Conservation (phyloP, 2,329 filamentous ascomycete genomes). For the Trichoderma lentiforme region DNA sequence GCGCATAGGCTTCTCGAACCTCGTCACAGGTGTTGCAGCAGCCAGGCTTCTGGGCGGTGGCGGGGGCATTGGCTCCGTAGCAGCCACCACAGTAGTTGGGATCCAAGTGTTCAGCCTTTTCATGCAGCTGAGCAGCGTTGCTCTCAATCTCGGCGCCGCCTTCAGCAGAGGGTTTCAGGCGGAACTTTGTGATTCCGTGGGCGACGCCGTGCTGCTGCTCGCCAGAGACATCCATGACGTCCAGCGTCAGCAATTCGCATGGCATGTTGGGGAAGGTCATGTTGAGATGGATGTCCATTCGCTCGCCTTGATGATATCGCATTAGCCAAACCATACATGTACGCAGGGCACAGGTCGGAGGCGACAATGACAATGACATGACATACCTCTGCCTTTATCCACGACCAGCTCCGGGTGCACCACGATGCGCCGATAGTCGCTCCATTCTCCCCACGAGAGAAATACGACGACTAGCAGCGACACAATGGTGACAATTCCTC, state of each 20-base stretch:
- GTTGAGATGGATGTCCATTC: slow-evolving; percentile 99
- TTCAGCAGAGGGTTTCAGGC: slow-evolving; percentile 67
- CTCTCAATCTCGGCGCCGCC: slow-evolving; percentile 74
- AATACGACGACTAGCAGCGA: slow-evolving; percentile 86
- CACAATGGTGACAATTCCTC: slow-evolving; percentile 89
- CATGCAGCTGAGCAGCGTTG: slow-evolving; percentile 62
- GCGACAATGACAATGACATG: neutral
- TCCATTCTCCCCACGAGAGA: slow-evolving; percentile 93
- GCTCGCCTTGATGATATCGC: slow-evolving; percentile 64
- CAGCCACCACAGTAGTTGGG: slow-evolving; percentile 91
- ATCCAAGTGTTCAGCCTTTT: slow-evolving; percentile 73
- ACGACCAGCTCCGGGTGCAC: slow-evolving; percentile 92
- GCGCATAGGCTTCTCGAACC: slow-evolving; percentile 89
- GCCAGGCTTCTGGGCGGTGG: slow-evolving; percentile 70
- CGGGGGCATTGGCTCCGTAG: slow-evolving; percentile 77
- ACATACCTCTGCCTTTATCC: slow-evolving; percentile 86
- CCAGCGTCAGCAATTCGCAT: slow-evolving; percentile 91
- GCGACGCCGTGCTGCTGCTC: slow-evolving; percentile 94
- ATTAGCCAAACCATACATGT: neutral
- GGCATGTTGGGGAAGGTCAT: slow-evolving; percentile 91
- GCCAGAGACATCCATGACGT: slow-evolving; percentile 98
- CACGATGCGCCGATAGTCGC: slow-evolving; percentile 80
- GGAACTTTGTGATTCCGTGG: slow-evolving; percentile 88
- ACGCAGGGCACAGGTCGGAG: neutral
- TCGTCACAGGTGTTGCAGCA: slow-evolving; percentile 98